phyloP scores from a whole-genome alignment of 306 rosid species.

The Abrus precatorius region DNA sequence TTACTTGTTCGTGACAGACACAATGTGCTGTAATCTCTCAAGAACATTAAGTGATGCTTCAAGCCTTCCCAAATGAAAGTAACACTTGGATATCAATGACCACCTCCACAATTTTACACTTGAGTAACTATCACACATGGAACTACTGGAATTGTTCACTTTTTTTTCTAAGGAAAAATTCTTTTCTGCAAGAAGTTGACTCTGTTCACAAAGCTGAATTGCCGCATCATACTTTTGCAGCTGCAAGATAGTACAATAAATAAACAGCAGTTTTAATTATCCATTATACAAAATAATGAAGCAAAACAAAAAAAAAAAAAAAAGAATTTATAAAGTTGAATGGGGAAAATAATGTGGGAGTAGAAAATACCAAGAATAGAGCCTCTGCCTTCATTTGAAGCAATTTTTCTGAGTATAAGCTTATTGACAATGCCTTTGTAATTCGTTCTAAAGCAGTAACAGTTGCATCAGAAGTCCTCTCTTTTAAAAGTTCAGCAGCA shows the following conservation, averaged over 20 bases:
- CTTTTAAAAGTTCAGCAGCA: slow-evolving; percentile 72
- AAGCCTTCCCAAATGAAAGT: slow-evolving; percentile 87
- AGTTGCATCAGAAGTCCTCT: slow-evolving; percentile 73
- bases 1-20: slow-evolving; percentile 65
- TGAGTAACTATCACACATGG: slow-evolving; percentile 50
- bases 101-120: slow-evolving; percentile 80
- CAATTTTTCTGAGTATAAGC: slow-evolving; percentile 83
- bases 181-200: slow-evolving; percentile 76
- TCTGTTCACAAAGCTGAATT: slow-evolving; percentile 80
- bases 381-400: slow-evolving; percentile 94
- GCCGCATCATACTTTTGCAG: slow-evolving; percentile 79
- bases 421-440: slow-evolving; percentile 74
- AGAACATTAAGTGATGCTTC: slow-evolving; percentile 81
- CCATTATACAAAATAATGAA: slow-evolving; percentile 31
- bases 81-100: slow-evolving; percentile 80
- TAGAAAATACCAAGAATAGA: slow-evolving; percentile 67
- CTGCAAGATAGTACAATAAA: slow-evolving; percentile 64
- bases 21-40: slow-evolving; percentile 69
- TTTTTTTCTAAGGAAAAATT: slow-evolving; percentile 56
- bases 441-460: slow-evolving; percentile 70
- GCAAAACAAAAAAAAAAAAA: slow-evolving; percentile 21
- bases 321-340: slow-evolving; percentile 33
- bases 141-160: slow-evolving; percentile 44
- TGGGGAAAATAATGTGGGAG: slow-evolving; percentile 36
- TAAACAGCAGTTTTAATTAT: slow-evolving; percentile 43